These are phyloP conservation scores for Ogataea chonburiensis DNA, from an alignment of 805 yeast genomes.

Conservation along the genomic window DNA sequence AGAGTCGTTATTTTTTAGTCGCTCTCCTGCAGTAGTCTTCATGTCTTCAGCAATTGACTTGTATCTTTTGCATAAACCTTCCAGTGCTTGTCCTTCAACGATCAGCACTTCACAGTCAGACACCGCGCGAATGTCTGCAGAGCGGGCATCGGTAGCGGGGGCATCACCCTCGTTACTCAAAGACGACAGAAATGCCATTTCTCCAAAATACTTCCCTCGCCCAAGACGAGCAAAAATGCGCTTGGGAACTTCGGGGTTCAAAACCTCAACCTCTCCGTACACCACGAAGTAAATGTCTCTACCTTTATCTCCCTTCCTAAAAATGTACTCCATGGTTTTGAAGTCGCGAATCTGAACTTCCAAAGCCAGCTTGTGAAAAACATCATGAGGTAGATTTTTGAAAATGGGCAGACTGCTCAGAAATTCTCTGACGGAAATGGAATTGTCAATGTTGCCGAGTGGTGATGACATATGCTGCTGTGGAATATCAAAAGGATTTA, in stretches of 20 bases:
- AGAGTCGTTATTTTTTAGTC: constrained; percentile 37
- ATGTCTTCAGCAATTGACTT: constrained; percentile 61
- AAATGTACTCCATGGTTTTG: constrained; percentile 58
- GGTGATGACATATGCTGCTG: neutral
- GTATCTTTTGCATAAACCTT: constrained; percentile 53
- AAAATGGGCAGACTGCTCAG: constrained; percentile 59
- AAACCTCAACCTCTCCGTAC: constrained; percentile 69
- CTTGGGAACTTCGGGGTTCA: constrained; percentile 39
- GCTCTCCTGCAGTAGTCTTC: constrained; percentile 55
- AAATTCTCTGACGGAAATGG: constrained; percentile 54
- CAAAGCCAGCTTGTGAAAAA: constrained; percentile 63
- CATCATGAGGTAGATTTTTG: constrained; percentile 52
- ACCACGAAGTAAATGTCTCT: constrained; percentile 66
- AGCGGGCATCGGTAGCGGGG: constrained; percentile 37
- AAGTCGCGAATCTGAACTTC: constrained; percentile 55
- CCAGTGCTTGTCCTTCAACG: constrained; percentile 53
- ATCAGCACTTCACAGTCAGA: constrained; percentile 59
- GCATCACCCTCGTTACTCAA: constrained; percentile 33
- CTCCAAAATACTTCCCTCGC: constrained; percentile 71
- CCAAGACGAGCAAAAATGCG: constrained; percentile 55
- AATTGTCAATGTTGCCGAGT: constrained; percentile 37
- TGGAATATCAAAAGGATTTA: constrained; percentile 1
- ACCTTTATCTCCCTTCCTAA: constrained; percentile 58
- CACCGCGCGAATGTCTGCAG: constrained; percentile 65
- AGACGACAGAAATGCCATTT: constrained; percentile 63